Evolutionary conservation across 257 asterid genomes (phyloP).

Genomic region (Scutellaria minor): DNA sequence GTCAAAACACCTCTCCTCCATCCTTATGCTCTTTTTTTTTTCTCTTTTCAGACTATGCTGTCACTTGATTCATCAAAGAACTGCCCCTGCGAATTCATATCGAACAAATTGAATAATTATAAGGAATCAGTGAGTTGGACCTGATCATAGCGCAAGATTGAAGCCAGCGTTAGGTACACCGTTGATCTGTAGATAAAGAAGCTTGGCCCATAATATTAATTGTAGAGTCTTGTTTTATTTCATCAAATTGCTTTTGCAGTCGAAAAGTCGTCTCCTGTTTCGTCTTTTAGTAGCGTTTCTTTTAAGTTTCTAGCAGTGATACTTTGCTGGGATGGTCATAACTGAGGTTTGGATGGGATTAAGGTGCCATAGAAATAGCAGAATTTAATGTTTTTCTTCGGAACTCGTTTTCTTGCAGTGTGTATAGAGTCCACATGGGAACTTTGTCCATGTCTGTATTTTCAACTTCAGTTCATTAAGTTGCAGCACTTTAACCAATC

Average conservation of each 20-base stretch:
- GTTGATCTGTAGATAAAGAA: conserved; percentile 53
- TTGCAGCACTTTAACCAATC: too few species aligned
- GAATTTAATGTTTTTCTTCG: conserved; percentile 10
- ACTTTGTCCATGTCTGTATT: conserved; percentile 14
- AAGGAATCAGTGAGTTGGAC: conserved; percentile 26
- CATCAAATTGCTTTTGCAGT: conserved; percentile 35
- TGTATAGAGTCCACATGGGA: conserved; percentile 31
- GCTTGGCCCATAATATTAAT: conserved; percentile 41
- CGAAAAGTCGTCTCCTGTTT: conserved; percentile 33
- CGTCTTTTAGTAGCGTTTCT: conserved; percentile 35
- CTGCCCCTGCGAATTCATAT: conserved; percentile 29
- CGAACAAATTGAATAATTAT: conserved; percentile 34
- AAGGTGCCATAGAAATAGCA: conserved; percentile 22
- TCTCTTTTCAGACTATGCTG: conserved; percentile 31
- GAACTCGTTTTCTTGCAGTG: conserved; percentile 19
- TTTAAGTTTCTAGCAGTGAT: conserved; percentile 39
- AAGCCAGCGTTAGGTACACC: conserved; percentile 41
- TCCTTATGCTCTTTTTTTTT: background rate
- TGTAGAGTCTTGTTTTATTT: conserved; percentile 48
- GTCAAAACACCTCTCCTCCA: background rate
- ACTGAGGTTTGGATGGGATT: conserved; percentile 29
- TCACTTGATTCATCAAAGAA: conserved; percentile 26
- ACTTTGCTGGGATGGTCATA: conserved; percentile 36
- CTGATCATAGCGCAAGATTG: conserved; percentile 35
- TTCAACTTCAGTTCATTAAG: conserved; percentile 1